phyloP scores from a whole-genome alignment of 225 moss, liverwort and hornwort genomes.

The Pseudisothecium myosuroides region DNA sequence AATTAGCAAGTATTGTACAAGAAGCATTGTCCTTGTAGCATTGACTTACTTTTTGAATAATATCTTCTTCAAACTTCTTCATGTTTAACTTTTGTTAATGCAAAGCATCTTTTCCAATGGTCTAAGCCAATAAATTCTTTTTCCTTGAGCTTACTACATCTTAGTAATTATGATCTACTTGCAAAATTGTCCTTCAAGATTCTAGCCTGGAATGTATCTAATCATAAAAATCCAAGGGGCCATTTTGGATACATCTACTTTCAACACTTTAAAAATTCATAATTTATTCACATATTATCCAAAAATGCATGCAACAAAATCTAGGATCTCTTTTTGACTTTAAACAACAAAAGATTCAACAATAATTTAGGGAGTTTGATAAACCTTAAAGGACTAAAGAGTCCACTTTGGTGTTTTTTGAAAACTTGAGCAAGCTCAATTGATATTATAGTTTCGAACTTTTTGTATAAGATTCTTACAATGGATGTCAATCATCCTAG shows the following conservation, averaged over 20 bases:
- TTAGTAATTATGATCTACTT: too few relatives aligned
- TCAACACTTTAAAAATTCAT: too few relatives aligned
- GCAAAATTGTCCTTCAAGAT: background rate
- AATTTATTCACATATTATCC: too few relatives aligned
- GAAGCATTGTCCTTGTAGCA: background rate
- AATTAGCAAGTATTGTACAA: background rate
- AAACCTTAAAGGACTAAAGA: too few relatives aligned
- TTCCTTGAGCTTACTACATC: too few relatives aligned
- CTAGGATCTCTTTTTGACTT: too few relatives aligned
- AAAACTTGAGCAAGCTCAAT: too few relatives aligned
- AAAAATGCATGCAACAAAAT: too few relatives aligned
- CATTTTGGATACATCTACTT: background rate
- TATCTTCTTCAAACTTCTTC: background rate
- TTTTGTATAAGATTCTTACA: background rate
- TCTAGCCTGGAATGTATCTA: background rate
- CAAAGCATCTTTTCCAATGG: fast-evolving
- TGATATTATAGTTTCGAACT: too few relatives aligned
- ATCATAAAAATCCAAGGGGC: fast-evolving
- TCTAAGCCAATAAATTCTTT: background rate
- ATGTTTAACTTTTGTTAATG: background rate
- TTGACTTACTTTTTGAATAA: background rate
- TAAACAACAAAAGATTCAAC: too few relatives aligned
- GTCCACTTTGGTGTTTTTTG: too few relatives aligned
- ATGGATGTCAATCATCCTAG: background rate
- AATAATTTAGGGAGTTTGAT: too few relatives aligned